Base-by-base conservation (phyloP, 192 early-diverging fungal species). In the Umbelopsis sp. region DNA sequence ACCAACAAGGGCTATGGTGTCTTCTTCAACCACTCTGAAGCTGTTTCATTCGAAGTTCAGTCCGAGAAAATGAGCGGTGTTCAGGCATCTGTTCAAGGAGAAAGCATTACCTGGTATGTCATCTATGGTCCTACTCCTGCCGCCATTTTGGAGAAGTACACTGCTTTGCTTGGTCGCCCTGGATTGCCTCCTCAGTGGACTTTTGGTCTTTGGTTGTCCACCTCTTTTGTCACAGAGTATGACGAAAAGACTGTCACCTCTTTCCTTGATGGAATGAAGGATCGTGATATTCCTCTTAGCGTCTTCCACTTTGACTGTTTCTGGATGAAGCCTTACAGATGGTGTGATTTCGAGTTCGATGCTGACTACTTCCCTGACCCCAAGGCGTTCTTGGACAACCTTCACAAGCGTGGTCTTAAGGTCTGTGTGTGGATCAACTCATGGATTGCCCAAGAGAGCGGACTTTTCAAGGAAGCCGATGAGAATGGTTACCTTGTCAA, bases 231-330 rank as follows among this genome's bases (percentile, higher is more conserved):
- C 22, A 71, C 69, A 6, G 24, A 47, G 5, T 71, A 71, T 44
- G 69, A 71, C n/a, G 69, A 71, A 52, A 71, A 71, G 69, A 71
- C 69, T 24, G 69, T 71, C 36, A 59, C 69, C 2, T 22, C 22
- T 21, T 71, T 51, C 38, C 16, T 71, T 10, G 69, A 71, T 4
- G 69, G 69, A 3, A 71, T 71, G 69, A 26, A 24, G 24, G 69
- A 71, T 16, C 51, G 69, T 17, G 36, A 54, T 26, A 71, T 71
- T 44, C 69, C 69, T 41, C 69, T 71, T 4, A 47, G 50, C n/a
- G 50, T 52, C 14, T 71, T 71, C 51, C 69, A 71, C 69, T 71
- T 71, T 71, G 69, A 71, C 49, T 71, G 69, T 8, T 71, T 51
- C 51, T 71, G 69, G 69, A 71, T 71, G 69, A 65, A 71, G 41